Percentiles rank a stretch among this genome's conserved stretches.
These are phyloP conservation scores for Debaryomycetaceae sp. DNA, from an alignment of 1,139 yeast genomes.

Conservation along the genomic window DNA sequence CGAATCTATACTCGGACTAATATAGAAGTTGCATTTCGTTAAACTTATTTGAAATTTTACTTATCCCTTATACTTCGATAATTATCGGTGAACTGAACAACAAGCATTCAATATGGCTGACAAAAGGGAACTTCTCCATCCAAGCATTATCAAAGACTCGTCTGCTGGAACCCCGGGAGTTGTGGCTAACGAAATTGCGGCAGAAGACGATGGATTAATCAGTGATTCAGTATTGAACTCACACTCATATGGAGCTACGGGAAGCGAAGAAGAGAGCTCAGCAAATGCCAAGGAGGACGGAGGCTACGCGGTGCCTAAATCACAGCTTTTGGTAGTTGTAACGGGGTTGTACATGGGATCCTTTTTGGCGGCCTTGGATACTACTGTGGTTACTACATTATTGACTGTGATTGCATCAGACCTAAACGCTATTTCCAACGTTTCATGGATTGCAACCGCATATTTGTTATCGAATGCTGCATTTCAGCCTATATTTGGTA, in stretches of 20 bases:
- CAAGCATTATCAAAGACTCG: conserved; percentile 29
- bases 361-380: conserved; percentile 43
- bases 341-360: conserved; percentile 36
- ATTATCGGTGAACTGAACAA: no score
- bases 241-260: conserved; percentile 11
- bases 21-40: no score
- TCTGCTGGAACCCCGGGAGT: conserved; percentile 47
- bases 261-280: conserved; percentile 5
- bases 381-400: conserved; percentile 44
- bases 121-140: conserved; percentile 12
- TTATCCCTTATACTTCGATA: no score
- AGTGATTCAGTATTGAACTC: conserved; percentile 4
- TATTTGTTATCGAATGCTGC: conserved; percentile 43
- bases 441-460: conserved; percentile 49
- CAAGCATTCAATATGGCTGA: not conserved
- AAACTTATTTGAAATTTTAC: no score
- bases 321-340: conserved; percentile 29
- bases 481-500: conserved; percentile 75
- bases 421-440: conserved; percentile 34
- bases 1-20: no score
- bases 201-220: conserved; percentile 32
- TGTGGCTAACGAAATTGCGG: conserved; percentile 47
- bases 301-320: conserved; percentile 31
- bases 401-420: conserved; percentile 44
- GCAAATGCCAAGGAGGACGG: conserved; percentile 14